Evolutionary conservation across 1,139 yeast species (phyloP).

Genomic region (Geotrichum citri-aurantii): DNA sequence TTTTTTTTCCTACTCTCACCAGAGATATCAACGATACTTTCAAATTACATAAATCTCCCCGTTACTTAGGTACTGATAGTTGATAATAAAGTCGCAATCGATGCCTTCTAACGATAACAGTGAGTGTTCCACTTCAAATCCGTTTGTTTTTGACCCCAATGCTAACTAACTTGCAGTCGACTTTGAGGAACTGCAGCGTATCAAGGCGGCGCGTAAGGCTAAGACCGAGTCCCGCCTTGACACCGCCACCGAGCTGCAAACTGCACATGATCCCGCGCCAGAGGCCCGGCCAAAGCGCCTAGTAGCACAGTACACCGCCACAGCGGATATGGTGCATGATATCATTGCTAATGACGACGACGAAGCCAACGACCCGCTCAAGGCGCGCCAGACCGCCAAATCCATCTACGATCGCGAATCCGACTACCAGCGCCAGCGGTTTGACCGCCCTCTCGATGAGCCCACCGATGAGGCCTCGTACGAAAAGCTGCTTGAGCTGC

Average conservation of each 20-base stretch:
- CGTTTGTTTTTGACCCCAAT: neutral
- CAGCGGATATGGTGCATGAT: constrained; percentile 29
- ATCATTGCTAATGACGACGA: constrained; percentile 34
- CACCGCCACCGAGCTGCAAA: neutral
- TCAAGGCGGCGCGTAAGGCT: constrained; percentile 12
- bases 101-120: neutral
- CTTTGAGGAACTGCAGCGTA: constrained; percentile 11
- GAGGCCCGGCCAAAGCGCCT: constrained; percentile 18
- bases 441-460: constrained; percentile 35
- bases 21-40: no score
- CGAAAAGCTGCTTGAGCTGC: constrained; percentile 30
- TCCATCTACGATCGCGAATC: constrained; percentile 37
- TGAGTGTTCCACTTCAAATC: no score
- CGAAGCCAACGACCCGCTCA: constrained; percentile 34
- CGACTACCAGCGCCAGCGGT: constrained; percentile 42
- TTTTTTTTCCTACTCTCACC: neutral
- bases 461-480: constrained; percentile 24
- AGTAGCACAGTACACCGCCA: constrained; percentile 34
- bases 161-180: neutral
- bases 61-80: no score
- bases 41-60: no score
- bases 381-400: constrained; percentile 31
- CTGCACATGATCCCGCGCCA: constrained; percentile 2
- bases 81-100: neutral
- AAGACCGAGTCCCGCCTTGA: neutral